Conservation (phyloP, 1,284 basidiomycete species). For the Mycena sp. region DNA sequence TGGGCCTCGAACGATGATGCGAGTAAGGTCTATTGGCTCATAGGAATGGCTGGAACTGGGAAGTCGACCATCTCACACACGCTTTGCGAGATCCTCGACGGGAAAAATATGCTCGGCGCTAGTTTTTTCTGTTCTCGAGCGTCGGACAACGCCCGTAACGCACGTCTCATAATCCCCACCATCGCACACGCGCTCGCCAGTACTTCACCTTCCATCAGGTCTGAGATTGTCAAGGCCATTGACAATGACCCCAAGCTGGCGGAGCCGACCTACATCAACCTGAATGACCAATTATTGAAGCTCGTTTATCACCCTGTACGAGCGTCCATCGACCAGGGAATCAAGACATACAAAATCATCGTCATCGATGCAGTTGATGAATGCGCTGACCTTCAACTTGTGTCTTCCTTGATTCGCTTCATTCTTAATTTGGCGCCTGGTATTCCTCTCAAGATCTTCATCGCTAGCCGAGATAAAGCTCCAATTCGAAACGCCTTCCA, state of each 20-base stretch:
- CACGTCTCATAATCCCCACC: conserved; percentile 26
- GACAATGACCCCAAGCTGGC: conserved; percentile 20
- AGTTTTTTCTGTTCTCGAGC: conserved; percentile 35
- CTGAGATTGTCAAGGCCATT: conserved; percentile 21
- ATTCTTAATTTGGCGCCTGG: conserved; percentile 5
- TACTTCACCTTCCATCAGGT: conserved; percentile 21
- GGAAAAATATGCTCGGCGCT: too few relatives aligned
- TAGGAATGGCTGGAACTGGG: too few relatives aligned
- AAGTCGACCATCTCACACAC: too few relatives aligned
- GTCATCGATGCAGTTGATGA: conserved; percentile 34
- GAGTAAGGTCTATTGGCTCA: not conserved
- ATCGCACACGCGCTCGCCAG: conserved; percentile 24
- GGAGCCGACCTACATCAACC: conserved; percentile 1
- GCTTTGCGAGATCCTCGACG: too few relatives aligned
- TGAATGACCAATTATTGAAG: conserved; percentile 29
- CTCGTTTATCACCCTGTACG: conserved; percentile 22
- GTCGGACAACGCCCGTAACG: conserved; percentile 5
- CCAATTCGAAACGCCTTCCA: conserved; percentile 19
- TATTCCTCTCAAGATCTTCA: conserved; percentile 28
- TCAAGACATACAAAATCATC: conserved; percentile 12
- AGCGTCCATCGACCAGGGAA: conserved; percentile 4
- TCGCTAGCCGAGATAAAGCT: conserved; percentile 27
- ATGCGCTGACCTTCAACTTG: conserved; percentile 20
- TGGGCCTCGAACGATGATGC: not conserved
- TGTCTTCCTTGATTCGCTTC: conserved; percentile 12